A percentile compares a stretch with the other conserved stretches of the same genome.
These are phyloP conservation scores for Porphyrellus cyaneotinctus DNA, from an alignment of 768 basidiomycete species.

Conservation along the genomic window DNA sequence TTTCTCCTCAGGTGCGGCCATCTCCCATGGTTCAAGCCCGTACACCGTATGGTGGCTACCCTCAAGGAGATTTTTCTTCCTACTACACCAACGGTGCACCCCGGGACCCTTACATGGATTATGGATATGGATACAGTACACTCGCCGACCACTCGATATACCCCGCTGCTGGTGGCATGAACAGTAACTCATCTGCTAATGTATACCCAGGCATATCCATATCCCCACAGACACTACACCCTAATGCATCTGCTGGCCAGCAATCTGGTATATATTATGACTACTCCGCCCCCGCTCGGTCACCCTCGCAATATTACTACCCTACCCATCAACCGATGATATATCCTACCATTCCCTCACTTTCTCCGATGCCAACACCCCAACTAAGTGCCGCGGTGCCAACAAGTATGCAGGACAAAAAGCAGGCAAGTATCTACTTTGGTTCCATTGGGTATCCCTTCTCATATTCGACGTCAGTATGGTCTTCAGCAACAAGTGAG, in stretches of 20 bases:
- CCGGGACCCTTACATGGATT: conserved; percentile 52
- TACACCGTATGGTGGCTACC: conserved; percentile 46
- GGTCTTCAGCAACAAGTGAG: conserved; percentile 46
- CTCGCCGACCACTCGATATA: conserved; percentile 50
- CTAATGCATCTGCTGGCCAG: conserved; percentile 39
- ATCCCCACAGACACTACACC: conserved; percentile 40
- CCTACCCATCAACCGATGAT: conserved; percentile 54
- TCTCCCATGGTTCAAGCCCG: conserved; percentile 44
- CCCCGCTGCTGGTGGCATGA: conserved; percentile 43
- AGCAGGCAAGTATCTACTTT: conserved; percentile 44
- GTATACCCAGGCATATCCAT: conserved; percentile 48
- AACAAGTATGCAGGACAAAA: conserved; percentile 47
- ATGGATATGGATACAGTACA: conserved; percentile 52
- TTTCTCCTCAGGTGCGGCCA: conserved; percentile 38
- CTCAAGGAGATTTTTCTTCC: conserved; percentile 53
- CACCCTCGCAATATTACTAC: conserved; percentile 60
- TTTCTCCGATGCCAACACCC: conserved; percentile 51
- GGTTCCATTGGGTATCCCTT: neutral
- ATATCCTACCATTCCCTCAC: conserved; percentile 49
- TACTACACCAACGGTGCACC: conserved; percentile 53
- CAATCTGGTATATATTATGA: conserved; percentile 59
- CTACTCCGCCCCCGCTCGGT: conserved; percentile 45
- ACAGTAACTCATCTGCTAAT: conserved; percentile 39
- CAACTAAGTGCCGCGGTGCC: conserved; percentile 42
- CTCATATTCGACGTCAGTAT: conserved; percentile 32